Evolutionary conservation across 306 rosid genomes (phyloP), one percentile per base, ranked within the genome.

Genomic region (Arachis hypogaea): DNA sequence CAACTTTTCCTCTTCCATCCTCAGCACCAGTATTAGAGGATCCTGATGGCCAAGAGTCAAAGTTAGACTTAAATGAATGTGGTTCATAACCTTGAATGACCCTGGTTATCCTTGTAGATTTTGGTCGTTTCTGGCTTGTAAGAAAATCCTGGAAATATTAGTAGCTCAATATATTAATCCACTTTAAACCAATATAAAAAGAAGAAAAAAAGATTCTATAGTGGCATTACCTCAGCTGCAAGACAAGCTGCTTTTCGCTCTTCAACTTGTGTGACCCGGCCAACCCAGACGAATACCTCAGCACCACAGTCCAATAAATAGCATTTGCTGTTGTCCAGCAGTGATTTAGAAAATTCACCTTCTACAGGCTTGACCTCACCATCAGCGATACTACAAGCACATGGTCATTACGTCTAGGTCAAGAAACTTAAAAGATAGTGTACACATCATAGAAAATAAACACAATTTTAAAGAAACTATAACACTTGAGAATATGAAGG

Each of bases 1-100:
- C 98, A 71, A 95, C 99, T 88, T 95, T 95, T 83, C 99, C 99
- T 82, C 98, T 86, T 87, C 98, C 99, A 71, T 95, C 99, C 82
- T 95, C 99, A 46, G 93, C 78, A 73, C 92, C 87, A 54, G 93
- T 72, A 69, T 87, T 59, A 69, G 89, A 78, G 51, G 98, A 88
- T 76, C 99, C 99, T 47, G 86, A 85, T 74, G 99, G 98, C 99
- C 99, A 95, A 75, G 98, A 80, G 81, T 86, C 97, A 43, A 95
- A 95, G 86, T 90, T 90, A 83, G 97, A 88, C 86, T 92, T 95
- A 74, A 95, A 95, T 51, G 98, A 83, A 83, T 89, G 95, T 57
- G 98, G 81, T 76, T 92, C 99, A 86, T 90, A 87, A 67, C 99
- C 97, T 92, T 95, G 99, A 79, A 95, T 92, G 80, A 95, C 78